Conservation (phyloP, 768 basidiomycete genomes). For the Xanthoconium purpureum region DNA sequence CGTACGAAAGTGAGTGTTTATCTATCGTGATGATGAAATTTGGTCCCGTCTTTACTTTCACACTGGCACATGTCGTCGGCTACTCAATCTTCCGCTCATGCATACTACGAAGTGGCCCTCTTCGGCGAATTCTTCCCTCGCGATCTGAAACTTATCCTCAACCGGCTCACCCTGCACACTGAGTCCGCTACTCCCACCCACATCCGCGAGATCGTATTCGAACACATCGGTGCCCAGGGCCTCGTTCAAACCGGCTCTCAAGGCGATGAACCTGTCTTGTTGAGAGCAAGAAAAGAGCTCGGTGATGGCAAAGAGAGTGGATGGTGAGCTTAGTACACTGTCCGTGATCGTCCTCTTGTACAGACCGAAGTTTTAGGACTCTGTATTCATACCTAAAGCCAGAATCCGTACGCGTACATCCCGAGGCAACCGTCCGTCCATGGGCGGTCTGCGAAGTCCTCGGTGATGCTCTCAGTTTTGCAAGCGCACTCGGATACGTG, state of each 20-base stretch:
- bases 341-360: not conserved
- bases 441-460: constrained; percentile 78
- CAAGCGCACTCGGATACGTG: constrained; percentile 76
- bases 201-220: constrained; percentile 76
- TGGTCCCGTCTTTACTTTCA: not conserved
- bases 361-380: constrained; percentile 43
- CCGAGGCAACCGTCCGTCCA: constrained; percentile 83
- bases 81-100: constrained; percentile 40
- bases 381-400: constrained; percentile 81
- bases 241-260: constrained; percentile 48
- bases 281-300: constrained; percentile 76
- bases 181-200: constrained; percentile 76
- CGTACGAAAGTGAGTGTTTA: not conserved
- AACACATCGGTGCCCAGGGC: constrained; percentile 65
- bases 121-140: constrained; percentile 79
- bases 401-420: constrained; percentile 78
- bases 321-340: constrained; percentile 46
- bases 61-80: constrained; percentile 18
- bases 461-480: constrained; percentile 79
- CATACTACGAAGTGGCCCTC: constrained; percentile 81
- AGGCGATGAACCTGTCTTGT: constrained; percentile 61
- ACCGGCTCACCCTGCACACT: constrained; percentile 77
- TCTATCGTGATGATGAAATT: too few relatives aligned
- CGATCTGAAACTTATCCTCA: constrained; percentile 73
- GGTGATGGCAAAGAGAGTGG: constrained; percentile 50